Conservation (phyloP, 2,329 filamentous ascomycete species). For the Verticillium isaacii region DNA sequence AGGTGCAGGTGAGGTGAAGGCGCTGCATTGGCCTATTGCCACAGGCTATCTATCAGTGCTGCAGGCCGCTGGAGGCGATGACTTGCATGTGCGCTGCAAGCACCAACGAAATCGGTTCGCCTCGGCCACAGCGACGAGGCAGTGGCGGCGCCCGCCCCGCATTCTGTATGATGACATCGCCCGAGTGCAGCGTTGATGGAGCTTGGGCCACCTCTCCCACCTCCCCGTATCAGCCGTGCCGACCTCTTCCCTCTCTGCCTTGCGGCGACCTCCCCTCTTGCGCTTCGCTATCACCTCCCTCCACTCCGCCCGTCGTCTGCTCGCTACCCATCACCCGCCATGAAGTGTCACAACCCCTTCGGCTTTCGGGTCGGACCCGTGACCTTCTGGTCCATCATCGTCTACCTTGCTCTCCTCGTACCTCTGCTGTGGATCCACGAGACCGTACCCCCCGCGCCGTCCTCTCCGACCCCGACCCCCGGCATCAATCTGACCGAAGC, state of each 20-base stretch:
- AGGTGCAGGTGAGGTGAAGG: too few species aligned
- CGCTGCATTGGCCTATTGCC: background rate
- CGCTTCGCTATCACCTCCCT: background rate
- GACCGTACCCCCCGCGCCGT: constrained; percentile 67
- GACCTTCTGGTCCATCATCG: constrained; percentile 68
- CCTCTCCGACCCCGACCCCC: background rate
- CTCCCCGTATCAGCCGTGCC: background rate
- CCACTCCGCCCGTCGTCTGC: background rate
- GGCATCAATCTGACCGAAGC: constrained; percentile 81
- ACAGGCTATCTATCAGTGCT: background rate
- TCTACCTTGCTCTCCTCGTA: constrained; percentile 75
- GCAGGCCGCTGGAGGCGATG: background rate
- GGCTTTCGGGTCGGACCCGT: constrained; percentile 79
- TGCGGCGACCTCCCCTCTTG: background rate
- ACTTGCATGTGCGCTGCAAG: background rate
- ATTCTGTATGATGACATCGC: background rate
- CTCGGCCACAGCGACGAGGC: background rate
- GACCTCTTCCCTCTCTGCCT: background rate
- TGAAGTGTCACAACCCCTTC: constrained; percentile 46
- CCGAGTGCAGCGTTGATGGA: background rate
- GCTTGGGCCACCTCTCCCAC: background rate
- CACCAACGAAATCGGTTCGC: background rate
- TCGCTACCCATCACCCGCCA: constrained; percentile 2
- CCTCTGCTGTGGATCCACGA: constrained; percentile 71
- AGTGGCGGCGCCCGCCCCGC: background rate